Percentiles rank a stretch among this genome's conserved stretches.
These are phyloP conservation scores for Anthostomella pinea DNA, from an alignment of 2,329 filamentous ascomycete genomes.

Conservation along the genomic window DNA sequence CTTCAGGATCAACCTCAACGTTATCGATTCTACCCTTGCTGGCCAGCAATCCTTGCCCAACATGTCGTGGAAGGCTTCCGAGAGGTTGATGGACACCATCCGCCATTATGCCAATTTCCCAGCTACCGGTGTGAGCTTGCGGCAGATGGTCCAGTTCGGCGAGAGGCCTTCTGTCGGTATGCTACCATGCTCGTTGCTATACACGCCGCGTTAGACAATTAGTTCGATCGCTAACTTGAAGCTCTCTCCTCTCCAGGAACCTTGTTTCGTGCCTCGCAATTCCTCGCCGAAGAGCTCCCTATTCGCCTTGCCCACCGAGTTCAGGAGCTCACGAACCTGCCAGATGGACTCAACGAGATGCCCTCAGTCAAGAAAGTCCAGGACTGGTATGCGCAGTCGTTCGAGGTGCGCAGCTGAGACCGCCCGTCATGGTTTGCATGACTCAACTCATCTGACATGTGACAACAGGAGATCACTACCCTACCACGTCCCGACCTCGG, in stretches of 20 bases:
- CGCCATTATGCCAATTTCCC: constrained; percentile 96
- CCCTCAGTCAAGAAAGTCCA: constrained; percentile 91
- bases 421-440: constrained; percentile 19
- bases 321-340: constrained; percentile 85
- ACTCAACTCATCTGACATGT: constrained; percentile 34
- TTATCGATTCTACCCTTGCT: constrained; percentile 11
- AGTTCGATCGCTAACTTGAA: constrained; percentile 8
- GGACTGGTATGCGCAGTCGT: constrained; percentile 99
- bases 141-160: constrained; percentile 99
- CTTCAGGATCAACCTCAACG: constrained; percentile 12
- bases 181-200: constrained; percentile 32
- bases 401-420: constrained; percentile 63
- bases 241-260: constrained; percentile 45
- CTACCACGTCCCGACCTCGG: constrained; percentile 75
- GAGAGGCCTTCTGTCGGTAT: constrained; percentile 86
- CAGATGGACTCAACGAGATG: constrained; percentile 97
- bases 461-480: constrained; percentile 78
- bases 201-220: too few relatives aligned
- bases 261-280: constrained; percentile 95
- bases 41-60: constrained; percentile 33
- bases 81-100: constrained; percentile 94
- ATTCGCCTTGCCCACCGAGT: constrained; percentile 96
- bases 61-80: constrained; percentile 94
- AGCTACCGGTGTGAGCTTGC: constrained; percentile 89
- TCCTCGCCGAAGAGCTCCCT: constrained; percentile 95